Conservation (phyloP, 2,329 filamentous ascomycete species). For the Pseudonectria foliicola region DNA sequence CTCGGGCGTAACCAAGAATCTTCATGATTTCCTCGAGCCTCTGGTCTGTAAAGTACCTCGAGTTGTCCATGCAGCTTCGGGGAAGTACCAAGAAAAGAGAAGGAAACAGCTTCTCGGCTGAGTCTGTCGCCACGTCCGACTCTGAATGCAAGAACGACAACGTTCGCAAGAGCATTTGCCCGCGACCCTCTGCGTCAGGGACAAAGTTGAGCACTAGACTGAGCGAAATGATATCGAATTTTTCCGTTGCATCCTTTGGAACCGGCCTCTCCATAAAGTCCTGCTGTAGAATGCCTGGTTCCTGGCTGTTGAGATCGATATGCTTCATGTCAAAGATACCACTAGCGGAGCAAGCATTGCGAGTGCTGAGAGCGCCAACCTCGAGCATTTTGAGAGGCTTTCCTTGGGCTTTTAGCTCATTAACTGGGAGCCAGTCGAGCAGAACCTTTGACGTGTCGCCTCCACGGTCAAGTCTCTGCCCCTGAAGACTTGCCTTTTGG, state of each 20-base stretch:
- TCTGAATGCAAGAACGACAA: conserved; percentile 55
- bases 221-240: conserved; percentile 85
- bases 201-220: conserved; percentile 95
- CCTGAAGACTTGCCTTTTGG: conserved; percentile 61
- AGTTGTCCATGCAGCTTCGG: conserved; percentile 81
- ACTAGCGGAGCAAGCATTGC: conserved; percentile 75
- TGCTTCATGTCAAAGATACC: conserved; percentile 65
- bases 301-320: conserved; percentile 88
- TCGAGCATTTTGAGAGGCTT: conserved; percentile 64
- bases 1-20: conserved; percentile 63
- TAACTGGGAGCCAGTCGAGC: conserved; percentile 51
- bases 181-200: conserved; percentile 64
- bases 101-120: conserved; percentile 43
- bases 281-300: conserved; percentile 72
- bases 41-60: conserved; percentile 73
- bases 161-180: conserved; percentile 77
- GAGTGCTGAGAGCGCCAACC: conserved; percentile 77
- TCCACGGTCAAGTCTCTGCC: conserved; percentile 57
- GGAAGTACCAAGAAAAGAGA: conserved; percentile 85
- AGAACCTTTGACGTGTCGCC: conserved; percentile 60
- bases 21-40: conserved; percentile 67
- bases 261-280: conserved; percentile 89
- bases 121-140: conserved; percentile 5
- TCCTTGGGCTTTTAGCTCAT: conserved; percentile 18
- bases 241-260: conserved; percentile 52